Conservation (phyloP, 2,329 filamentous ascomycete species). For the Chrysoporthe deuterocubensis region DNA sequence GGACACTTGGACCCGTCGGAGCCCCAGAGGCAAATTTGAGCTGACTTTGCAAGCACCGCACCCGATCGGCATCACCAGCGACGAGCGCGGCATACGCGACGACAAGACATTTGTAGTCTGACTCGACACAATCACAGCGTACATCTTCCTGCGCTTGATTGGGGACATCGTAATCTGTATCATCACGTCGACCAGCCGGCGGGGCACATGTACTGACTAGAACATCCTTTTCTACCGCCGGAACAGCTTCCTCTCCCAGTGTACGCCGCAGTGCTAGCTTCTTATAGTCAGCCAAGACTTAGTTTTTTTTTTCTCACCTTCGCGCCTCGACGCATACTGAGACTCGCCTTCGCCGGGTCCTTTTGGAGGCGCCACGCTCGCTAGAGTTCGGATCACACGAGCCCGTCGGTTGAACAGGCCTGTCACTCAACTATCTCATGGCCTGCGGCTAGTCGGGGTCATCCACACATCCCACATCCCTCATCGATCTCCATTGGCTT, state of each 20-base stretch:
- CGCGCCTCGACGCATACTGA: background rate
- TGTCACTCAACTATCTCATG: background rate
- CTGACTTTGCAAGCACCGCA: background rate
- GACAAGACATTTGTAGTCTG: background rate
- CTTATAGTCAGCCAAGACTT: background rate
- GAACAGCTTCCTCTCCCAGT: constrained; percentile 4
- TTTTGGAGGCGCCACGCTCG: background rate
- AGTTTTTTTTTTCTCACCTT: background rate
- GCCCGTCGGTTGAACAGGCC: background rate
- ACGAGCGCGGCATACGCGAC: background rate
- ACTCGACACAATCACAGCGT: background rate
- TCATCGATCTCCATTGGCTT: constrained; percentile 3
- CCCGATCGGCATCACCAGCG: background rate
- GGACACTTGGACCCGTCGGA: background rate
- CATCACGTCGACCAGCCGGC: no score
- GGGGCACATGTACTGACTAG: background rate
- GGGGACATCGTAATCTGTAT: background rate
- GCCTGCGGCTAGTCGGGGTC: constrained; percentile 1
- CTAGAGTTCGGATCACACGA: background rate
- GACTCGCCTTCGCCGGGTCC: background rate
- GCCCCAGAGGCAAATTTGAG: constrained; percentile 9
- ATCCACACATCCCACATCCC: background rate
- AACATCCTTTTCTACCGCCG: background rate
- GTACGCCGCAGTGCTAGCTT: background rate
- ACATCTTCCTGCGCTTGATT: background rate